A percentile compares a stretch with the other conserved stretches of the same genome.
These are phyloP conservation scores for Nicotiana noctiflora DNA, from an alignment of 257 asterid genomes.

Conservation along the genomic window DNA sequence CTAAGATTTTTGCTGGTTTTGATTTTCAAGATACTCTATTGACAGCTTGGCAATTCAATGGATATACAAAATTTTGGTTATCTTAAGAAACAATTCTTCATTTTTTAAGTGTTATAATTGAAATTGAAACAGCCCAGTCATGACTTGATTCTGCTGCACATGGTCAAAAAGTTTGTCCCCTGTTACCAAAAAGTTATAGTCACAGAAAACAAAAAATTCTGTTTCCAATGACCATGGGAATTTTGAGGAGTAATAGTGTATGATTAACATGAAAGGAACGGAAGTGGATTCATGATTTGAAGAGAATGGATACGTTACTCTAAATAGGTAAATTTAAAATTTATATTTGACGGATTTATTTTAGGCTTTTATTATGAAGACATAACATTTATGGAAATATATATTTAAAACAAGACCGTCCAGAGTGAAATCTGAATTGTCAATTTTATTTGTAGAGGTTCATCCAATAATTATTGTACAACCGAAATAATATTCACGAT, in stretches of 20 bases:
- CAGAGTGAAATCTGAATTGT: too few relatives aligned
- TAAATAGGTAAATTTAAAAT: too few relatives aligned
- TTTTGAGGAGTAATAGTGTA: not conserved
- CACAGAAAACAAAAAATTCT: too few relatives aligned
- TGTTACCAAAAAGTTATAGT: not conserved
- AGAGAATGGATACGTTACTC: rapidly evolving
- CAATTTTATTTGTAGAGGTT: too few relatives aligned
- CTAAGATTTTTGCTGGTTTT: conserved; percentile 15
- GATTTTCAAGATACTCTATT: not conserved
- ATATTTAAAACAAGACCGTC: too few relatives aligned
- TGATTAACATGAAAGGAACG: too few relatives aligned
- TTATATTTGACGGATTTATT: too few relatives aligned
- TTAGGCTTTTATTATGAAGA: too few relatives aligned
- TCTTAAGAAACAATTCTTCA: not conserved
- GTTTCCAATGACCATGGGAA: not conserved
- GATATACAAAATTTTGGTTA: not conserved
- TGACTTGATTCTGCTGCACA: not conserved
- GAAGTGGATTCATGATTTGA: too few relatives aligned
- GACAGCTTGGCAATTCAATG: conserved; percentile 14
- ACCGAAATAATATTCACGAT: too few relatives aligned
- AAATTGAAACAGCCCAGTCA: not conserved
- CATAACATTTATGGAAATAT: too few relatives aligned
- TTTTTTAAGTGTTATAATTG: not conserved
- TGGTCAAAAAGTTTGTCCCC: not conserved
- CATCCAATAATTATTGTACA: too few relatives aligned